These are phyloP conservation scores for Sporothrix pallida DNA, from an alignment of 2,329 filamentous ascomycete species.

Conservation along the genomic window DNA sequence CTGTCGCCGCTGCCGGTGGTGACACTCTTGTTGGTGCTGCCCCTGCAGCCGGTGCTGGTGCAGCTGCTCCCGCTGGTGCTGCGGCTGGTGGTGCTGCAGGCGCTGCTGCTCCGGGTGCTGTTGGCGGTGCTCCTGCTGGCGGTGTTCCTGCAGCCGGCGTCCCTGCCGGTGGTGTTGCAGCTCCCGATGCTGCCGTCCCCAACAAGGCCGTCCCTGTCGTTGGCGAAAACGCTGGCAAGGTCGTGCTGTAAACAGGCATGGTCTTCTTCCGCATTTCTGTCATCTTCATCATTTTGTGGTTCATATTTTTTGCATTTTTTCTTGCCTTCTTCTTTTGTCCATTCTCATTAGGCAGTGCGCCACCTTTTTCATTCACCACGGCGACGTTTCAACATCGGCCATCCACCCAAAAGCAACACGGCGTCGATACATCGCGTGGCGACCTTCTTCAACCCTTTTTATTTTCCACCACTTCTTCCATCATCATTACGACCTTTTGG, in stretches of 20 bases:
- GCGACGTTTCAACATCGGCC: constrained; percentile 3
- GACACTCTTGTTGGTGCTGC: constrained; percentile 37
- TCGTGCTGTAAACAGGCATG: constrained; percentile 19
- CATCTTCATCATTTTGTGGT: neutral
- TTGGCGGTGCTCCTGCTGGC: constrained; percentile 16
- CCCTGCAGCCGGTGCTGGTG: constrained; percentile 21
- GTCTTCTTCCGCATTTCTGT: neutral
- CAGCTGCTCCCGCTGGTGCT: constrained; percentile 16
- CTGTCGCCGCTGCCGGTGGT: constrained; percentile 35
- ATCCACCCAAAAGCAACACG: neutral
- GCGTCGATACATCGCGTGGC: neutral
- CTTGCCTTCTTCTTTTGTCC: constrained; percentile 3
- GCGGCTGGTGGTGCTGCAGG: constrained; percentile 14
- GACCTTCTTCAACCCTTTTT: neutral
- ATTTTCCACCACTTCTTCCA: neutral
- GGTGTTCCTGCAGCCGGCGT: constrained; percentile 22
- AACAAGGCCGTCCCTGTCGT: constrained; percentile 32
- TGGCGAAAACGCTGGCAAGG: constrained; percentile 31
- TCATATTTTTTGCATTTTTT: constrained; percentile 8
- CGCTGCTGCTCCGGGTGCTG: constrained; percentile 20
- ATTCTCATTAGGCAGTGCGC: constrained; percentile 24
- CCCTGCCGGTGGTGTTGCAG: constrained; percentile 25
- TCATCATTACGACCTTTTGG: constrained; percentile 18
- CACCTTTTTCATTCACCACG: constrained; percentile 24
- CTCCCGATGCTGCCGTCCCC: constrained; percentile 26